Conservation (phyloP, 169 alveolate species). For the Theileria sp. region DNA sequence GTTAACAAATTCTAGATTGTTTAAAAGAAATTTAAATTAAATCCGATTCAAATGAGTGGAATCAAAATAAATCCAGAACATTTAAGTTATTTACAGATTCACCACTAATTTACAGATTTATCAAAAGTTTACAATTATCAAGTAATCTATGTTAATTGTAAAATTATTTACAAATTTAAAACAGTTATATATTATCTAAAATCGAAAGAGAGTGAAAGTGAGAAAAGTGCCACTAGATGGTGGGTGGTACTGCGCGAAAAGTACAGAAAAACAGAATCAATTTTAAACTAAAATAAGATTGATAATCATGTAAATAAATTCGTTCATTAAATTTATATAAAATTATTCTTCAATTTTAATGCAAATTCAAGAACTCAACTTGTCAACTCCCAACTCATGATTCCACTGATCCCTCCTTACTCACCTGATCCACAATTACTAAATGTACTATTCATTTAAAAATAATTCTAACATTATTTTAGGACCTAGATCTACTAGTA, state of each 20-base stretch:
- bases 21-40: too few species aligned
- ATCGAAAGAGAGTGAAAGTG: background rate
- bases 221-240: background rate
- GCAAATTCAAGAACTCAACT: background rate
- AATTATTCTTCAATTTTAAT: background rate
- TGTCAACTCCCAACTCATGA: background rate
- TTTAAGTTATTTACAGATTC: background rate
- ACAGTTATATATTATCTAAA: background rate
- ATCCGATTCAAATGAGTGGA: background rate
- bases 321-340: too few species aligned
- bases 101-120: background rate
- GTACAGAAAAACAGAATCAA: background rate
- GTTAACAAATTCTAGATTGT: background rate
- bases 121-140: background rate
- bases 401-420: background rate
- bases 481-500: background rate
- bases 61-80: background rate
- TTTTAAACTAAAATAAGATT: background rate
- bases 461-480: too few species aligned
- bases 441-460: background rate
- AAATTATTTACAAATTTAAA: too few species aligned
- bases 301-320: too few species aligned
- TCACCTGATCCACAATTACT: background rate
- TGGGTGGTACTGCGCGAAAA: background rate
- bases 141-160: background rate